A percentile compares a stretch with the other conserved stretches of the same genome.
These are phyloP conservation scores for Paraphoma chrysanthemicola DNA, from an alignment of 2,329 filamentous ascomycete species.

Conservation along the genomic window DNA sequence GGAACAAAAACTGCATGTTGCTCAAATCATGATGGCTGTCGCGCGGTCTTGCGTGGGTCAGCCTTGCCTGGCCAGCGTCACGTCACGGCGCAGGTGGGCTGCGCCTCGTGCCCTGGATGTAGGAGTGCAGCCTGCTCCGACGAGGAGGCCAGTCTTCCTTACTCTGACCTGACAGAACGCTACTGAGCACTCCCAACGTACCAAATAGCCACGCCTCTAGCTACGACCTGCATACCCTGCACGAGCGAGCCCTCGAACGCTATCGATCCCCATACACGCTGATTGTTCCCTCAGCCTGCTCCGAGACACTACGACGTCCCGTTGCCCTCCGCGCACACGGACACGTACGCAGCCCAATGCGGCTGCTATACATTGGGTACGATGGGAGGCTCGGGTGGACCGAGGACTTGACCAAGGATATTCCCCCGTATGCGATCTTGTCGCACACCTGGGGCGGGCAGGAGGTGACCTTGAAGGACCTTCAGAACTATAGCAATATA, in stretches of 20 bases:
- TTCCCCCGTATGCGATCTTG: constrained; percentile 15
- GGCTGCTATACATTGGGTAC: constrained; percentile 13
- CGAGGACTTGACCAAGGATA: constrained; percentile 1
- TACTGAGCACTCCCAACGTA: background rate
- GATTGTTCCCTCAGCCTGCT: constrained; percentile 8
- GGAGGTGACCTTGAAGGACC: constrained; percentile 2
- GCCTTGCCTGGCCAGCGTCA: constrained; percentile 15
- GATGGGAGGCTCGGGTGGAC: constrained; percentile 13
- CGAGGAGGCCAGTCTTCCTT: constrained; percentile 4
- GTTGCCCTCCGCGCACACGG: constrained; percentile 9
- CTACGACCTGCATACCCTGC: constrained; percentile 2
- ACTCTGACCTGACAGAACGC: constrained; percentile 5
- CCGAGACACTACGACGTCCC: constrained; percentile 4
- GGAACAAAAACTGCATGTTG: background rate
- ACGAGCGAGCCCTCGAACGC: constrained; percentile 7
- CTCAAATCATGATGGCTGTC: constrained; percentile 5
- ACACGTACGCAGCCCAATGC: constrained; percentile 9
- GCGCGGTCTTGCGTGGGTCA: constrained; percentile 11
- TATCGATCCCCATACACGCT: background rate
- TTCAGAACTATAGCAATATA: background rate
- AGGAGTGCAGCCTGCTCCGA: constrained; percentile 11
- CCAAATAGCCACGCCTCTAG: constrained; percentile 1
- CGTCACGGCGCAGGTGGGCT: constrained; percentile 14
- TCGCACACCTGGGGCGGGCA: constrained; percentile 13
- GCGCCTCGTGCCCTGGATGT: constrained; percentile 8